A percentile compares a stretch with the other conserved stretches of the same genome.
Conservation (phyloP, 1,284 basidiomycete species). For the Cystobasidiaceae sp. region DNA sequence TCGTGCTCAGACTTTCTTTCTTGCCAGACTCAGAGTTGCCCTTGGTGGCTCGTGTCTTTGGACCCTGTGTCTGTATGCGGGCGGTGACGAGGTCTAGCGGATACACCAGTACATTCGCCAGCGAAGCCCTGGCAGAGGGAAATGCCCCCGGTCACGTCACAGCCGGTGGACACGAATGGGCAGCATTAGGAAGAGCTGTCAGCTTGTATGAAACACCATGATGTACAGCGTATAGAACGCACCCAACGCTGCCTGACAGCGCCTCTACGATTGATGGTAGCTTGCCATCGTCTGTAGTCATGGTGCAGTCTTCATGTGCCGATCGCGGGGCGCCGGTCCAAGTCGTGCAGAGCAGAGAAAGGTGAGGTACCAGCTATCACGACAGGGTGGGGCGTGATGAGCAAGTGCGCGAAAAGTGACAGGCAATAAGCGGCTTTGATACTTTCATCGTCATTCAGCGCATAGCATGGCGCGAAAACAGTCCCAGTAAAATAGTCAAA, state of each 20-base stretch:
- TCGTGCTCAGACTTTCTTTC: not conserved
- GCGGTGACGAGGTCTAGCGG: slow-evolving; percentile 52
- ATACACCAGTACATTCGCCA: slow-evolving; percentile 50
- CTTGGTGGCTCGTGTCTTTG: not conserved
- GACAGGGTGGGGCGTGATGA: too few species aligned
- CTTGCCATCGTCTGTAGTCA: not conserved
- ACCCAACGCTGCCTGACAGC: slow-evolving; percentile 26
- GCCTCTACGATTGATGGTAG: slow-evolving; percentile 21
- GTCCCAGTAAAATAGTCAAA: too few species aligned
- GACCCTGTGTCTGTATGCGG: slow-evolving; percentile 43
- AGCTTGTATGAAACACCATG: too few species aligned
- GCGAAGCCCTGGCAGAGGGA: slow-evolving; percentile 2
- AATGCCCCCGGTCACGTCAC: too few species aligned
- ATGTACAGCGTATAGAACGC: too few species aligned
- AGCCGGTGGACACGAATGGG: too few species aligned
- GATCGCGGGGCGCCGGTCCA: not conserved
- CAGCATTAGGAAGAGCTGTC: not conserved
- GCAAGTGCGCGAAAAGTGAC: too few species aligned
- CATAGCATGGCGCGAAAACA: too few species aligned
- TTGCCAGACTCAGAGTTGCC: not conserved
- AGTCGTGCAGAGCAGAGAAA: not conserved
- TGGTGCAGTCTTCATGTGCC: not conserved
- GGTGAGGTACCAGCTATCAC: not conserved
- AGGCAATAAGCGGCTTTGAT: too few species aligned
- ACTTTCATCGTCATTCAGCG: too few species aligned